Base-by-base conservation (phyloP, 495 filamentous ascomycete genomes). In the Daldinia loculata region DNA sequence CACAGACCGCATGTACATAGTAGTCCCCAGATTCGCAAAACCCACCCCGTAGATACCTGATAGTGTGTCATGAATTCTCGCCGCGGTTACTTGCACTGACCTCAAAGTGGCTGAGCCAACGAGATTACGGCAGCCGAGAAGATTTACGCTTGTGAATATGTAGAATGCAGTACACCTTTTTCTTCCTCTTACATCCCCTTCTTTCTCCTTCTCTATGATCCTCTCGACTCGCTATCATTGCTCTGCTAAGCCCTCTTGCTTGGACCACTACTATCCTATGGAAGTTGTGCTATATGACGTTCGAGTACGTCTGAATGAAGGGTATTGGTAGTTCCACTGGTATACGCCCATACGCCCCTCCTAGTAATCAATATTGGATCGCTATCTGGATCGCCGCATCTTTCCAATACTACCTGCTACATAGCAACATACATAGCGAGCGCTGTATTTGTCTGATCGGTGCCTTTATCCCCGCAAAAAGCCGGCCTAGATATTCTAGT, bases 401-500 rank as follows among this genome's bases (percentile, higher is more conserved):
- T 63, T 62, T 61, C 61, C 62, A 73, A 73, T 73, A 63, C 66
- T 69, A 69, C 70, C 56, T 62, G 41, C 56, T 62, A 56, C 41
- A 65, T 69, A 69, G 50, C 53, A 58, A 41, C 43, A 22, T 41
- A 15, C 4, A 14, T 48, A 48, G 43, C 17, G 43, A 48, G 43
- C 32, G 70, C 66, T 59, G 32, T 29, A 38, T 55, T 48, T 41
- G 34, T 30, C 66, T 36, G 57, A 36, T 58, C 67, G 62, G 66
- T 52, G 43, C 45, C 61, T 66, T 61, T 74, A 74, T 74, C 71
- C 67, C 71, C 71, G 71, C 67, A 74, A 67, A 67, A 71, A 70
- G 59, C 63, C 60, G 59, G 48, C 17, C 59, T 66, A 61, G 51
- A 64, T 70, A 70, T 66, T 43, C 24, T 34, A 34, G 53, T 56